These are phyloP conservation scores for Aspergillus sp. DNA, from an alignment of 2,329 filamentous ascomycete species.

Conservation along the genomic window DNA sequence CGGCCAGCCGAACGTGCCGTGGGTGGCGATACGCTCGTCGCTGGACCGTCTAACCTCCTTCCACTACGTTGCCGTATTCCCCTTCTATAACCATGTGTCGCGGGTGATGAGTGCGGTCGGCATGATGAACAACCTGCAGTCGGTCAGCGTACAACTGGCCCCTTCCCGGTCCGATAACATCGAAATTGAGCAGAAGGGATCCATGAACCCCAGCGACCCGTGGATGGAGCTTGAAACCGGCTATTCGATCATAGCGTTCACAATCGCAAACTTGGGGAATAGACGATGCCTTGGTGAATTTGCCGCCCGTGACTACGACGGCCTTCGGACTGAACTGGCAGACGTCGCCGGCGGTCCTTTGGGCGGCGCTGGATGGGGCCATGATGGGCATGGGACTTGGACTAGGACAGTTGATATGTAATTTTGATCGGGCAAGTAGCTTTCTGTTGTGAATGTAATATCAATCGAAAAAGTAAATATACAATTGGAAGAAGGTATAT, in stretches of 20 bases:
- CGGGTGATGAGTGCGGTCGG: constrained; percentile 36
- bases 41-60: constrained; percentile 38
- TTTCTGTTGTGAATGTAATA: too few relatives aligned
- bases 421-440: too few relatives aligned
- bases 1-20: constrained; percentile 6
- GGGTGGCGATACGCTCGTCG: constrained; percentile 31
- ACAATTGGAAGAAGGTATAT: too few relatives aligned
- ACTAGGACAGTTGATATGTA: too few relatives aligned
- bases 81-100: constrained; percentile 53
- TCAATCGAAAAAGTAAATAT: too few relatives aligned
- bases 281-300: constrained; percentile 17
- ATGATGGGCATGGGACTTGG: constrained; percentile 25
- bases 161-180: constrained; percentile 30
- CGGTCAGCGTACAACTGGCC: constrained; percentile 47
- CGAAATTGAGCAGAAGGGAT: constrained; percentile 30
- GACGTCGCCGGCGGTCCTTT: constrained; percentile 16
- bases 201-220: constrained; percentile 34
- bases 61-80: constrained; percentile 58
- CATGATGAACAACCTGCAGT: constrained; percentile 43
- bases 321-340: constrained; percentile 19
- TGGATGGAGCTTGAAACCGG: constrained; percentile 49
- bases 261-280: constrained; percentile 18
- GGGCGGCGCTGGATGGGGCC: constrained; percentile 16
- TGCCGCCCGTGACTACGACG: constrained; percentile 21
- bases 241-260: constrained; percentile 39